Percentiles rank a stretch among this genome's conserved stretches.
phyloP scores from a whole-genome alignment of 768 basidiomycete species.

The Suillus bovinus region DNA sequence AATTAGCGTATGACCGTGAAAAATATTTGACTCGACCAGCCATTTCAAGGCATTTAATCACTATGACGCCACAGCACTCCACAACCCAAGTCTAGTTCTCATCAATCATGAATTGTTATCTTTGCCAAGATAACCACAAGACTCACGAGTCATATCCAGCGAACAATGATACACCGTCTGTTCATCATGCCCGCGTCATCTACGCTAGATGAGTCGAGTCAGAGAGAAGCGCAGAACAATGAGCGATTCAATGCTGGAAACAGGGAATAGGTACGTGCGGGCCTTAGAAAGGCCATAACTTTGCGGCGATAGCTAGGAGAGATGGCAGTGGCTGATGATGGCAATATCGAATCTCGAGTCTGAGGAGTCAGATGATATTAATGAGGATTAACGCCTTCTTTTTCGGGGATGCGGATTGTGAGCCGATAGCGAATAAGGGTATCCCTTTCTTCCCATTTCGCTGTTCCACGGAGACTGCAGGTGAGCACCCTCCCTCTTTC shows the following conservation, averaged over 20 bases:
- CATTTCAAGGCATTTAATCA: background rate
- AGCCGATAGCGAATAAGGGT: background rate
- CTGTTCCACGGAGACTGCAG: background rate
- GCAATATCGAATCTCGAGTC: background rate
- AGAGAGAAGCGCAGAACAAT: slow-evolving; percentile 3
- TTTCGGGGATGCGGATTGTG: background rate
- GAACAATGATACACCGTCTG: background rate
- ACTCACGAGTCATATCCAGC: slow-evolving; percentile 5
- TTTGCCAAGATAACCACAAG: background rate
- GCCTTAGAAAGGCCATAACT: background rate
- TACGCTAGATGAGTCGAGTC: background rate
- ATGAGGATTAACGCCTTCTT: slow-evolving; percentile 3
- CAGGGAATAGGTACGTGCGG: background rate
- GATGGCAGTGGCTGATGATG: background rate
- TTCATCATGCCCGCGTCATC: background rate
- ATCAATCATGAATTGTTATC: background rate
- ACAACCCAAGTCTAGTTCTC: background rate
- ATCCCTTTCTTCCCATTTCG: background rate
- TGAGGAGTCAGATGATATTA: background rate
- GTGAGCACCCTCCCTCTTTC: background rate
- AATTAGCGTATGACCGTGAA: background rate
- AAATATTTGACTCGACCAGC: background rate
- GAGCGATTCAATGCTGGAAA: background rate
- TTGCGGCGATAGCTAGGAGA: background rate
- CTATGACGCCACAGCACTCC: too few species aligned